Conservation (phyloP, 2,329 filamentous ascomycete species). For the Magnaporthiopsis incrustans region DNA sequence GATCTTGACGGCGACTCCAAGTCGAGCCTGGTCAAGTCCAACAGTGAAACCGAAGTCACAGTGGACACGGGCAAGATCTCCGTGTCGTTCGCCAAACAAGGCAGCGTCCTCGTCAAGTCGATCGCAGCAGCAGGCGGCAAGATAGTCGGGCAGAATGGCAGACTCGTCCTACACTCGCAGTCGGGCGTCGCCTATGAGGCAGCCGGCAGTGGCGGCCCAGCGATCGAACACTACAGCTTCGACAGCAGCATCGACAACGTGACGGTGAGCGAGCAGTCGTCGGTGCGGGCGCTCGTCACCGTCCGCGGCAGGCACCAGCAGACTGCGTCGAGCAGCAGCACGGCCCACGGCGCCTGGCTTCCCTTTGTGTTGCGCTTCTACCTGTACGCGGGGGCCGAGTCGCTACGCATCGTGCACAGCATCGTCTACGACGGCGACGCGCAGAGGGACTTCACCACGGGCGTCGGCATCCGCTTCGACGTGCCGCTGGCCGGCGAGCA, state of each 20-base stretch:
- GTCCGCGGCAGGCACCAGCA: slow-evolving; percentile 11
- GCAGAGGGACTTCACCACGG: slow-evolving; percentile 42
- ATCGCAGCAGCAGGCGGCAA: slow-evolving; percentile 33
- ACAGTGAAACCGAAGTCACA: slow-evolving; percentile 26
- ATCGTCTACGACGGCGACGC: slow-evolving; percentile 46
- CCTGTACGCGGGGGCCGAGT: slow-evolving; percentile 47
- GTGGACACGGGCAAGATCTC: slow-evolving; percentile 37
- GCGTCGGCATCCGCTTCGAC: slow-evolving; percentile 45
- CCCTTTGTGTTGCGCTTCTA: slow-evolving; percentile 50
- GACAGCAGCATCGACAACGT: slow-evolving; percentile 43
- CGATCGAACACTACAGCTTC: slow-evolving; percentile 35
- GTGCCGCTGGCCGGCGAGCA: slow-evolving; percentile 45
- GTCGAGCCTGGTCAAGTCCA: slow-evolving; percentile 31
- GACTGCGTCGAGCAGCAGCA: slow-evolving; percentile 38
- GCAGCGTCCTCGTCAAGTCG: slow-evolving; percentile 28
- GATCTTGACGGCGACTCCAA: slow-evolving; percentile 29
- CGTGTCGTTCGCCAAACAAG: slow-evolving; percentile 33
- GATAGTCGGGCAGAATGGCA: slow-evolving; percentile 36
- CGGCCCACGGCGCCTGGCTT: slow-evolving; percentile 29
- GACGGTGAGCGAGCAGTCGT: slow-evolving; percentile 33
- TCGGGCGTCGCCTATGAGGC: slow-evolving; percentile 34
- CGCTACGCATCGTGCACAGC: slow-evolving; percentile 46
- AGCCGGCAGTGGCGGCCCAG: slow-evolving; percentile 18
- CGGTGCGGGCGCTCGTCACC: slow-evolving; percentile 3
- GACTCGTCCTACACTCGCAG: slow-evolving; percentile 45